Evolutionary conservation across 805 yeast species (phyloP), one percentile per base, ranked within the genome.

Genomic region (Yarrowia osloensis): DNA sequence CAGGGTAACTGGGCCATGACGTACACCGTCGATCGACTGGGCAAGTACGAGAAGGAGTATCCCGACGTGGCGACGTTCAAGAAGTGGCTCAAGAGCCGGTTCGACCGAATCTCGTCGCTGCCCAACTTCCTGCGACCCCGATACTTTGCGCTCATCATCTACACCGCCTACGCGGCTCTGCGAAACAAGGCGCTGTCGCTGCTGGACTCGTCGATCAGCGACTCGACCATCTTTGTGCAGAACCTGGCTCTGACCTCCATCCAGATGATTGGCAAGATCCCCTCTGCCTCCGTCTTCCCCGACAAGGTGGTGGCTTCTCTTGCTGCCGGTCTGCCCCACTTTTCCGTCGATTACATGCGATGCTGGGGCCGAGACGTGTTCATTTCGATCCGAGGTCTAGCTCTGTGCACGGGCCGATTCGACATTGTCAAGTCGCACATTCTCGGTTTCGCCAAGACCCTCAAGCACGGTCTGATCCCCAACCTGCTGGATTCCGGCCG

Each of bases 321-420:
- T 85, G 97, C 98, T 17, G 99, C 99, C 1, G 99, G 98, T 1
- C 82, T 94, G 69, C 99, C 99, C 1, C 98, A 92, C 77, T 94
- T 94, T 78, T 88, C 95, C 74, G 84, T 84, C 68, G 91, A 89
- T 70, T 93, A 89, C 77, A 92, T 94, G 97, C 84, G 99, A 76
- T 91, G 97, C 75, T 94, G 99, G 99, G 99, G 99, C 24, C 84
- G 99, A 74, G 99, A 94, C 77, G 96, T 92, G 0, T 95, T 95
- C 75, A 88, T 94, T 54, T 84, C 97, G 0, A 81, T 89, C 49
- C 81, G 97, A 69, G 99, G 99, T 0, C 80, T 94, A 59, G 78
- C 92, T 67, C 78, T 92, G 26, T 87, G 89, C 0, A 84, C 97
- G 0, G 93, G 89, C 12, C 81, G 98, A 67, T 86, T 75, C 73